These are phyloP conservation scores for Citrus australasica DNA, from an alignment of 345 rosid species.

Conservation along the genomic window DNA sequence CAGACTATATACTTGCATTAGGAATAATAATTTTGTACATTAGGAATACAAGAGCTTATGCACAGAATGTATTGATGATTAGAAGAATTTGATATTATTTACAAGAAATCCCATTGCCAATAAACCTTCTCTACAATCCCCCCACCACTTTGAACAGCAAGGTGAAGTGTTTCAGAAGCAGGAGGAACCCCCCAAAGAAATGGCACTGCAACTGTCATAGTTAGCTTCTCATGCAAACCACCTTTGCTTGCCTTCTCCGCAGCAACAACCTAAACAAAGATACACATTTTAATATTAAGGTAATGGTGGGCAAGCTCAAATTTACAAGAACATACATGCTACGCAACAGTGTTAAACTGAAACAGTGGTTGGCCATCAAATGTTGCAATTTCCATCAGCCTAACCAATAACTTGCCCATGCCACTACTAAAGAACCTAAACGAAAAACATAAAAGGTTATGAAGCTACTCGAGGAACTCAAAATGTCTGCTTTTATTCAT, in stretches of 20 bases:
- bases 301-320: background rate
- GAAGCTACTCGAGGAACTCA: background rate
- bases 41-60: slow-evolving; percentile 23
- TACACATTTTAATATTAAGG: background rate
- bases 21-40: slow-evolving; percentile 27
- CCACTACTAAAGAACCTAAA: background rate
- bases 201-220: slow-evolving; percentile 89
- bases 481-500: background rate
- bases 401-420: background rate
- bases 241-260: slow-evolving; percentile 78
- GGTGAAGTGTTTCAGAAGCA: slow-evolving; percentile 88
- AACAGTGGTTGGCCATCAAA: background rate
- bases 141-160: slow-evolving; percentile 87
- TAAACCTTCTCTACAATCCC: slow-evolving; percentile 89
- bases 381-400: background rate
- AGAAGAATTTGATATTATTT: slow-evolving; percentile 18
- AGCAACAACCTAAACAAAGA: slow-evolving; percentile 53
- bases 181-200: slow-evolving; percentile 98
- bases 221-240: slow-evolving; percentile 85
- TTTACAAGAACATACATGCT: background rate
- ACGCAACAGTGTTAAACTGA: background rate
- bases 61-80: slow-evolving; percentile 28
- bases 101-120: slow-evolving; percentile 95
- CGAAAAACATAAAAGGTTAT: background rate
- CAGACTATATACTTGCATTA: background rate